These are phyloP conservation scores for Mycena galericulata DNA, from an alignment of 768 basidiomycete species.

Conservation along the genomic window DNA sequence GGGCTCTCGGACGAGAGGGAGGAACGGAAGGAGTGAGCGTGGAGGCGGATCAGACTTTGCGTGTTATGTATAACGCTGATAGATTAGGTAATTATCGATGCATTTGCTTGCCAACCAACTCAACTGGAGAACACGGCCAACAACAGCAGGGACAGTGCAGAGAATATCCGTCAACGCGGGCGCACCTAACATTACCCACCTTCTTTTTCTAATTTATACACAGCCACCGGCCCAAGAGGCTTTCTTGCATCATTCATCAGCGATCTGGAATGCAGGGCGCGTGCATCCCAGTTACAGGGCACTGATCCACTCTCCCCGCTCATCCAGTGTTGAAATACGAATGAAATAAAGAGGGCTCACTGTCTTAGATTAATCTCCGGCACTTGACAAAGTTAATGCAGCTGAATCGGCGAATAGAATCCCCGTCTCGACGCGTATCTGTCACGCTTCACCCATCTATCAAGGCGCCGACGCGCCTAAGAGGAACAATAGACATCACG, in stretches of 20 bases:
- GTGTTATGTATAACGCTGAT: constrained; percentile 26
- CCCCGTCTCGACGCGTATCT: neutral
- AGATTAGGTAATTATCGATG: constrained; percentile 33
- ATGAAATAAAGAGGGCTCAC: too few species aligned
- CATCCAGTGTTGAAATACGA: too few species aligned
- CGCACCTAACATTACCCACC: neutral
- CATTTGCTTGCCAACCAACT: constrained; percentile 2
- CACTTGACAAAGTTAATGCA: constrained; percentile 6
- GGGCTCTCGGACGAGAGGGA: neutral
- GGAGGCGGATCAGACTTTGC: constrained; percentile 22
- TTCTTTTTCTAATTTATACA: constrained; percentile 29
- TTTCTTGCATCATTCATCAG: neutral
- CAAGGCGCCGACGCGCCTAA: too few species aligned
- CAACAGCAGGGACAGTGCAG: neutral
- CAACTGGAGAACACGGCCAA: neutral
- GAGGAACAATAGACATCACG: neutral
- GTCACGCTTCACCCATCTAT: constrained; percentile 11
- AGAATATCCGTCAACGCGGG: neutral
- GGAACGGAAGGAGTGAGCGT: constrained; percentile 10
- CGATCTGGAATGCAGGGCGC: neutral
- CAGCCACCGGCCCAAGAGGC: constrained; percentile 12
- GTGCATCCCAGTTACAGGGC: too few species aligned
- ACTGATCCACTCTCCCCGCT: too few species aligned
- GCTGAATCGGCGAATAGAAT: neutral
- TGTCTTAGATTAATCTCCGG: constrained; percentile 9